Evolutionary conservation across 2,329 filamentous ascomycete genomes (phyloP), one percentile per base, ranked within the genome.

Genomic region (Cordyceps militaris): DNA sequence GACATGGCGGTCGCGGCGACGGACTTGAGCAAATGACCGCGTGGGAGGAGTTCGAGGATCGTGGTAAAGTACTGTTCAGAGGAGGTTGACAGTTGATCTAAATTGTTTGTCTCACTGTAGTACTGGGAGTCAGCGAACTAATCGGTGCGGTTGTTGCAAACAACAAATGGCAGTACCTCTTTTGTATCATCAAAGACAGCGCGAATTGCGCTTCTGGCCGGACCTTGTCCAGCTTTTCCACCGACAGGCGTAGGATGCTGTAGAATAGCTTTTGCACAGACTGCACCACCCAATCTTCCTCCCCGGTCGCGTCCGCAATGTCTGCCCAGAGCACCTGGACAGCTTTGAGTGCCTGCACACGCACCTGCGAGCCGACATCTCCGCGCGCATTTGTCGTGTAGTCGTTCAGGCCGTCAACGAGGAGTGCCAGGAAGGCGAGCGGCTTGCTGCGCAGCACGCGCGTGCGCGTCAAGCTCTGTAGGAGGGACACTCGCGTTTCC

Each of bases 181-280:
- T 61, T 26, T 71, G 62, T n/a, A 83, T 63, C 23, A 74, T 65
- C 47, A 80, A 62, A 4, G 72, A 71, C 47, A 86, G 65, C 10
- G 79, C 78, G 32, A 75, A 71, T 60, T 87, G 84, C 1, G 86
- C 87, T 61, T 84, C 80, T 0, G 82, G 75, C 24, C 94, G 84
- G 19, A 97, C 87, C 61, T 90, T 88, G 70, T 97, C 93, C 2
- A 97, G 79, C 69, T 96, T 97, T 71, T 99, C 94, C 0, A 89
- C 83, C 2, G 91, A 86, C 14, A 97, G 78, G 1, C 91, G 82
- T 32, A 89, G 75, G 2, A 79, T 73, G 28, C 75, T 73, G 30
- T 78, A 73, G 59, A 83, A 77, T 1, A 84, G 67, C 28, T 64
- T 64, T 11, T 67, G 64, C 11, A 77, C 63, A 2, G 73, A 73